phyloP scores from a whole-genome alignment of 352 stramenopile genomes.

The Globisporangium paroecandrum region DNA sequence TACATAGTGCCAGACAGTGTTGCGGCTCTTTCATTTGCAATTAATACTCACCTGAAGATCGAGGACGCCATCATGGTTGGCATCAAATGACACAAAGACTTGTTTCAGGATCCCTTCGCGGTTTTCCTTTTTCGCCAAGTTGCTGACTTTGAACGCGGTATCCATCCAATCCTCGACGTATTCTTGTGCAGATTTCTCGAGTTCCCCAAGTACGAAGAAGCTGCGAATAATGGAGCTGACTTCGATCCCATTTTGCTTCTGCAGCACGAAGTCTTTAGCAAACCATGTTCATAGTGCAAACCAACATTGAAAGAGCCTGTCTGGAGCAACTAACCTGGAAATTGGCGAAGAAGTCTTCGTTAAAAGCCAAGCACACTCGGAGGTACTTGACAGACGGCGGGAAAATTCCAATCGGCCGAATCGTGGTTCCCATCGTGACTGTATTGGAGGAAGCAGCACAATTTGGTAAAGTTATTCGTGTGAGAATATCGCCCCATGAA shows the following conservation, averaged over 20 bases:
- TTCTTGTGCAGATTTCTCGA: slow-evolving; percentile 35
- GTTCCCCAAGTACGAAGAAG: slow-evolving; percentile 33
- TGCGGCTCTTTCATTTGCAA: neutral
- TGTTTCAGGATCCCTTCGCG: slow-evolving; percentile 32
- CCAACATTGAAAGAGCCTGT: slow-evolving; percentile 2
- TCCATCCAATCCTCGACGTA: slow-evolving; percentile 27
- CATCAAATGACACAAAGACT: slow-evolving; percentile 46
- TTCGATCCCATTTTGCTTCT: slow-evolving; percentile 19
- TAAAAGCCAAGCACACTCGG: slow-evolving; percentile 35
- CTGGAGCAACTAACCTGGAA: slow-evolving; percentile 28
- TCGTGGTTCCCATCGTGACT: slow-evolving; percentile 16
- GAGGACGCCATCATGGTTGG: slow-evolving; percentile 35
- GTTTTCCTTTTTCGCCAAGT: slow-evolving; percentile 40
- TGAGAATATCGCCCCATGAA: neutral
- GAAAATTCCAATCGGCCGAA: slow-evolving; percentile 6
- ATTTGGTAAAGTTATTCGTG: neutral
- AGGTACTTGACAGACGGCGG: slow-evolving; percentile 28
- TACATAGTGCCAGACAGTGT: neutral
- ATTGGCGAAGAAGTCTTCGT: slow-evolving; percentile 33
- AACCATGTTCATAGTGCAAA: neutral
- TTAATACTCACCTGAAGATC: slow-evolving; percentile 30
- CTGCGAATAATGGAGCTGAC: slow-evolving; percentile 25
- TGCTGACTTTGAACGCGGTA: slow-evolving; percentile 18
- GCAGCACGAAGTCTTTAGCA: neutral
- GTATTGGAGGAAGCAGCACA: slow-evolving; percentile 7